phyloP scores from a whole-genome alignment of 257 asterid genomes.

The Misopates orontium region DNA sequence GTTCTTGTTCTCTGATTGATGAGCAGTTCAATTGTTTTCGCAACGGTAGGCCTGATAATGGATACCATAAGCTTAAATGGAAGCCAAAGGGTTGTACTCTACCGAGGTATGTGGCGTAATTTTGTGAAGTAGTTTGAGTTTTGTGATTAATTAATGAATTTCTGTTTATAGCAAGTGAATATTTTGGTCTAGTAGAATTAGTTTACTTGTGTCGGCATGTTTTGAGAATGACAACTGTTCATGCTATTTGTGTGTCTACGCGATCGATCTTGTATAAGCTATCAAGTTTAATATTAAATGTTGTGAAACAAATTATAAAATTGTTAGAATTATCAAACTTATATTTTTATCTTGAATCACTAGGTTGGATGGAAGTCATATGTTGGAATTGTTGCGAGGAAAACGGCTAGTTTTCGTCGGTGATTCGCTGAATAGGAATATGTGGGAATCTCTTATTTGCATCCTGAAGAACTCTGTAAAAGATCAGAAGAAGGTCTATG shows the following conservation, averaged over 20 bases:
- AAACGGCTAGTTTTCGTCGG: conserved; percentile 68
- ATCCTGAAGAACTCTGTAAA: conserved; percentile 58
- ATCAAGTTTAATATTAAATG: neutral
- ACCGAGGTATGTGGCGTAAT: conserved; percentile 54
- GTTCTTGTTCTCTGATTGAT: conserved; percentile 92
- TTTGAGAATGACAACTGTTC: no score
- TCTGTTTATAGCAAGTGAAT: neutral
- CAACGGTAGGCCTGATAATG: conserved; percentile 79
- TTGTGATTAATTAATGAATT: neutral
- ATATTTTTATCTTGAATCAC: conserved; percentile 1
- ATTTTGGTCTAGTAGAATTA: neutral
- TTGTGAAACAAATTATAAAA: no score
- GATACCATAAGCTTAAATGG: conserved; percentile 67
- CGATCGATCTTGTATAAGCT: neutral
- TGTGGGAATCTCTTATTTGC: conserved; percentile 89
- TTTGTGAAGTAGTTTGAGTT: conserved; percentile 4
- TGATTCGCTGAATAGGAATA: conserved; percentile 72
- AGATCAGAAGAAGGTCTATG: conserved; percentile 59
- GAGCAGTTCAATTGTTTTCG: conserved; percentile 82
- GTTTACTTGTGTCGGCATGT: neutral
- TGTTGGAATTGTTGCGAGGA: conserved; percentile 71
- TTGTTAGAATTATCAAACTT: no score
- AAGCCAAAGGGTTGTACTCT: conserved; percentile 80
- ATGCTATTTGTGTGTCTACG: neutral
- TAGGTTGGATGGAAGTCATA: conserved; percentile 61